Evolutionary conservation across 257 asterid genomes (phyloP).

Genomic region (Solanum bulbocastanum): DNA sequence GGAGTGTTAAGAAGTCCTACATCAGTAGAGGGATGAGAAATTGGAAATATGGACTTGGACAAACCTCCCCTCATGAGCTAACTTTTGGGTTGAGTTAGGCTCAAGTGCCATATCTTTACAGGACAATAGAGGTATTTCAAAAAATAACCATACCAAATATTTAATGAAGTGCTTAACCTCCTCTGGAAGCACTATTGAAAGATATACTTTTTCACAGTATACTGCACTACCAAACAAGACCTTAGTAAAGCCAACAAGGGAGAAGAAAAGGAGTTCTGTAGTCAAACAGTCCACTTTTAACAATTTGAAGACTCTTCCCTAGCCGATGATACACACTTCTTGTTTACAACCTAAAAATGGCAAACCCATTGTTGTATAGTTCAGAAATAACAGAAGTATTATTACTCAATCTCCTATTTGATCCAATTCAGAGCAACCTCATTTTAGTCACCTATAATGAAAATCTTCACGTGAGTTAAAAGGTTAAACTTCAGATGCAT

Average conservation of each 20-base stretch:
- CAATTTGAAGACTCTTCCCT: background rate
- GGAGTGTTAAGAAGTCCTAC: background rate
- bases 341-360: background rate
- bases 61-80: background rate
- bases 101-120: background rate
- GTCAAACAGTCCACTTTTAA: background rate
- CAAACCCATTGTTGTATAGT: background rate
- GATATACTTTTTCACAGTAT: background rate
- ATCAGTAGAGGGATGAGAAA: background rate
- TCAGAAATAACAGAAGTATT: background rate
- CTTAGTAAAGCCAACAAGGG: background rate
- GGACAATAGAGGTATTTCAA: background rate
- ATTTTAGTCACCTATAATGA: background rate
- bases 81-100: background rate
- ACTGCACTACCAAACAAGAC: background rate
- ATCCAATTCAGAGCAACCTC: background rate
- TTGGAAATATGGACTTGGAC: background rate
- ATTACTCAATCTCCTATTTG: background rate
- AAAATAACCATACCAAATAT: background rate
- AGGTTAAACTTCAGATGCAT: background rate
- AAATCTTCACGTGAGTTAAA: background rate
- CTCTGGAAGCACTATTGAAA: background rate
- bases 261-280: background rate
- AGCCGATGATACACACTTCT: background rate
- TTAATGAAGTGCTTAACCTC: background rate